Evolutionary conservation across 1,139 yeast species (phyloP).

Genomic region (Taphrina communis): DNA sequence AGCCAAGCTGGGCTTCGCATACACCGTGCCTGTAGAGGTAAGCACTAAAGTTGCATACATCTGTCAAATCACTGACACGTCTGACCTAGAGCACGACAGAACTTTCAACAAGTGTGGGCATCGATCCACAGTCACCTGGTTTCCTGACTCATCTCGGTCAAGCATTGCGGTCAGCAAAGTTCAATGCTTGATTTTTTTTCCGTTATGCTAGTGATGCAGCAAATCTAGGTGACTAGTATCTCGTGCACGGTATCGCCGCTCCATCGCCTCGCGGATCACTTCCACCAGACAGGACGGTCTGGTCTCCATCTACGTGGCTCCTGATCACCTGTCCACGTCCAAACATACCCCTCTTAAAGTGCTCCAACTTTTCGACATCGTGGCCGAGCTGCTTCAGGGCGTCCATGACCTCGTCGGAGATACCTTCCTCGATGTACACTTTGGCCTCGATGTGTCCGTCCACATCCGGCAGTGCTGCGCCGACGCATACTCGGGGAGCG

Average conservation of each 20-base stretch:
- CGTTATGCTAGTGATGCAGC: too few relatives aligned
- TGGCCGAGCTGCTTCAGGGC: constrained; percentile 65
- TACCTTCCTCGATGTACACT: constrained; percentile 72
- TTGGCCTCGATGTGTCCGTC: constrained; percentile 60
- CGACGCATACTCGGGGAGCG: constrained; percentile 72
- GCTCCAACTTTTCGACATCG: constrained; percentile 57
- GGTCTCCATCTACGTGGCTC: constrained; percentile 52
- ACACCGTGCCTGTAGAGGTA: constrained; percentile 23
- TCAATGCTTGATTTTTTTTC: not conserved
- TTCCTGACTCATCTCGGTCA: constrained; percentile 12
- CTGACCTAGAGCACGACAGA: constrained; percentile 5
- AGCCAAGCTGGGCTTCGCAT: constrained; percentile 12
- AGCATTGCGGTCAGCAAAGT: constrained; percentile 3
- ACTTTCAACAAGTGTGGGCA: not conserved
- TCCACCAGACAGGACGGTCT: constrained; percentile 68
- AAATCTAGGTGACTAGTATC: not conserved
- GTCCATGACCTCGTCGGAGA: constrained; percentile 56
- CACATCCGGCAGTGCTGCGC: constrained; percentile 56
- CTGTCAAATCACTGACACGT: too few relatives aligned
- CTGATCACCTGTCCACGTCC: constrained; percentile 73
- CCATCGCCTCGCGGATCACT: constrained; percentile 84
- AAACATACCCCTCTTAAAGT: constrained; percentile 55
- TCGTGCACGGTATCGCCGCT: constrained; percentile 62
- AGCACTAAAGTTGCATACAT: not conserved
- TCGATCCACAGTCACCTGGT: constrained; percentile 19